Base-by-base conservation (phyloP, 2,329 filamentous ascomycete genomes). In the Coleophoma eucalyptorum region DNA sequence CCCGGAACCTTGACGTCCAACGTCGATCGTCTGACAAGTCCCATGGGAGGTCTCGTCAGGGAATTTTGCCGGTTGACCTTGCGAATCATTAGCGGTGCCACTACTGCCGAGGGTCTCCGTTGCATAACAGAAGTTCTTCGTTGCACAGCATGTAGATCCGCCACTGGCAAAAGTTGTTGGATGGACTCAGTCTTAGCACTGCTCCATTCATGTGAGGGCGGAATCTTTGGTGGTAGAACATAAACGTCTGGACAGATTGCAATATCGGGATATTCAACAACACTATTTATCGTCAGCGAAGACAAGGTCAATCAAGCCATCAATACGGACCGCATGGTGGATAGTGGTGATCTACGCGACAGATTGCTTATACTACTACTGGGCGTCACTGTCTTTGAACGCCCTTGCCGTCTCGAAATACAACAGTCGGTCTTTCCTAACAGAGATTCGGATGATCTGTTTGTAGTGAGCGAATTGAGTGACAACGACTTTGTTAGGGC, bases 321-420 rank as follows among this genome's bases (percentile, higher is more conserved):
- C n/a, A 13, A 16, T 21, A 51, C 55, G 19, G 50, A 63, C 62
- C 59, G 47, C 49, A 63, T 54, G 2, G 51, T 62, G 5, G 59
- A 58, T 11, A 62, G 40, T 20, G 62, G 60, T 16, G 60, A 62
- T 42, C 60, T 52, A 21, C 55, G 54, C 1, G 57, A 57, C 13
- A 56, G 40, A 41, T 62, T 57, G 38, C 55, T 61, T 35, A 62
- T 64, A 48, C 57, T 61, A 37, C 59, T 62, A 33, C 61, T 62
- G 5, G 60, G 61, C 8, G 59, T 63, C 5, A 60, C 55, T 1
- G 48, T 55, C 42, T 46, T 54, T 40, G 56, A 43, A 38, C 50
- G 46, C 35, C 33, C 43, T 26, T 49, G 40, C 19, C 40, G 19
- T 40, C 20, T 52, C 2, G 55, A 41, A n/a, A 49, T 13, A 2